Evolutionary conservation across 2,329 filamentous ascomycete genomes (phyloP).

Genomic region (Macrophomina tecta): DNA sequence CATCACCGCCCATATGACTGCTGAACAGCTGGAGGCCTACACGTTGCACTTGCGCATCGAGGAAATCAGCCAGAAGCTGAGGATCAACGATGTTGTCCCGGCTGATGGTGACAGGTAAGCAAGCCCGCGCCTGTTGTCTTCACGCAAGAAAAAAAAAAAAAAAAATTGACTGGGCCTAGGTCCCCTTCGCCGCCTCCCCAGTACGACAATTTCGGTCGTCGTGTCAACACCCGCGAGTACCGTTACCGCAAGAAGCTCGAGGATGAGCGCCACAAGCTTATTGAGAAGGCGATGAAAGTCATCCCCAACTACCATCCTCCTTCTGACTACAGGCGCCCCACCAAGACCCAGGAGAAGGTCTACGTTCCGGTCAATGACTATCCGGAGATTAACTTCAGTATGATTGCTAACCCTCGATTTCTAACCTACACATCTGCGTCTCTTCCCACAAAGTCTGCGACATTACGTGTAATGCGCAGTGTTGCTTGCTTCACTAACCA

Average conservation of each 20-base stretch:
- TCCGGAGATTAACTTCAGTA: conserved; percentile 99
- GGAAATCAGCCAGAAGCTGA: conserved; percentile 98
- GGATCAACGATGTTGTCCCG: conserved; percentile 98
- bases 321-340: conserved; percentile 96
- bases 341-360: conserved; percentile 99
- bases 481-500: conserved; percentile 50
- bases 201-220: conserved; percentile 98
- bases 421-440: conserved; percentile 52
- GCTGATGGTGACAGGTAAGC: conserved; percentile 96
- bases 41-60: conserved; percentile 96
- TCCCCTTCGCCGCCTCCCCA: conserved; percentile 95
- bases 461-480: conserved; percentile 44
- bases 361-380: conserved; percentile 99
- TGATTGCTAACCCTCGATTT: conserved; percentile 95
- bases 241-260: conserved; percentile 97
- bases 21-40: conserved; percentile 96
- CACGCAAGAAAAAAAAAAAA: conserved; percentile 13
- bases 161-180: conserved; percentile 55
- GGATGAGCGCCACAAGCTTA: conserved; percentile 97
- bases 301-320: conserved; percentile 99
- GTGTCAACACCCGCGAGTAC: conserved; percentile 99
- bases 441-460: conserved; percentile 39
- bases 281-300: conserved; percentile 99
- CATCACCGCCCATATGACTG: conserved; percentile 97
- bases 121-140: conserved; percentile 46